phyloP scores from a whole-genome alignment of 2,329 filamentous ascomycete genomes.

The Diaporthe citriasiana region DNA sequence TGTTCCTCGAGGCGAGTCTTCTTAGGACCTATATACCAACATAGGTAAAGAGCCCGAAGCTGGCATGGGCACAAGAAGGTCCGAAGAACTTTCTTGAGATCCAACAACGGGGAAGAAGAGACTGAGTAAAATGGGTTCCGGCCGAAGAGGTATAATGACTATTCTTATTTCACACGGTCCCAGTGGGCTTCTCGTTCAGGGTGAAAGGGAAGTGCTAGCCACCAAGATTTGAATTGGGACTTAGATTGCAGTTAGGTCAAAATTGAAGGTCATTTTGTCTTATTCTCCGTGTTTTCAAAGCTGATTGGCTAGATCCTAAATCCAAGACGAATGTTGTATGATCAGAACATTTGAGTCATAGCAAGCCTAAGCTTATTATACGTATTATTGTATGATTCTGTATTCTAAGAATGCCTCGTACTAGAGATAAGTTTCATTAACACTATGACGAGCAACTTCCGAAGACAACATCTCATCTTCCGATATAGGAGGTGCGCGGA shows the following conservation, averaged over 20 bases:
- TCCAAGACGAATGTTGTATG: neutral
- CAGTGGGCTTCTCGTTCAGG: no score
- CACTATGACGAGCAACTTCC: no score
- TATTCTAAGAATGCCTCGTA: neutral
- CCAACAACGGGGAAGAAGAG: no score
- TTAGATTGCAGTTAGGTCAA: neutral
- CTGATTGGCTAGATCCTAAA: no score
- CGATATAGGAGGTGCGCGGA: neutral
- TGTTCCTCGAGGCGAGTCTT: neutral
- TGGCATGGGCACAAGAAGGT: neutral
- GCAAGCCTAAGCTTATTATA: neutral
- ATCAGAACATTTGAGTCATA: neutral
- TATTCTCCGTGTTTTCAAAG: neutral
- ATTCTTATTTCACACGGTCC: no score
- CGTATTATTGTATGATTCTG: neutral
- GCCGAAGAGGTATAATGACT: neutral
- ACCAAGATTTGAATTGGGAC: neutral
- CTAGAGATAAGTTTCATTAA: no score
- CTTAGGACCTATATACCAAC: no score
- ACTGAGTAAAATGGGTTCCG: neutral
- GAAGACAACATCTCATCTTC: neutral
- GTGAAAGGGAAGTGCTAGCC: neutral
- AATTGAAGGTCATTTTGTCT: neutral
- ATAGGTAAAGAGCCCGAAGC: neutral
- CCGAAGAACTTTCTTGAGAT: neutral